Base-by-base conservation (phyloP, 2,329 filamentous ascomycete species). In the Sordariomycetes sp. region DNA sequence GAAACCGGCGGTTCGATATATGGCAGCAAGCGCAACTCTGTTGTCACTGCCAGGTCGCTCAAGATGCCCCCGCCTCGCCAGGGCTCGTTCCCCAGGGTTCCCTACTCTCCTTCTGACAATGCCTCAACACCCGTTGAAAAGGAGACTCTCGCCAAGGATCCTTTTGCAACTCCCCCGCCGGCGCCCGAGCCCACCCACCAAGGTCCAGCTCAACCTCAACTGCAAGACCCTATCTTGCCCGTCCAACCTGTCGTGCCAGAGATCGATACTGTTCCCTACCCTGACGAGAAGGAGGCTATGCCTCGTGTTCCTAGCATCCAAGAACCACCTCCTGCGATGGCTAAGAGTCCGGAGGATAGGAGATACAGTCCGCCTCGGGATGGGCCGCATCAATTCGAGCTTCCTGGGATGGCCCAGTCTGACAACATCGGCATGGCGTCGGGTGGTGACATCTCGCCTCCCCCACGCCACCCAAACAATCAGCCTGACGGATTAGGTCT, bases 71-170 rank as follows among this genome's bases (percentile, higher is more conserved):
- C 51, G 6, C 45, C 50, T 28, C 54, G 54, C 29, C 46, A 47
- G 36, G 67, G 65, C 40, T 72, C 70, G 0, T 45, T 68, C 14
- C 62, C 65, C 14, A 59, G 58, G 42, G 62, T 59, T 18, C 33
- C 33, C 8, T 16, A 25, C n/a, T 31, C 29, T n/a, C n/a, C 29
- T 11, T 9, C 23, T 17, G 31, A 25, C 11, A 14, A 11, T 15
- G 7, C 33, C 11, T 23, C 33, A 16, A 32, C 9, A 14, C 32
- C 32, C 10, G 49, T 55, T 14, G 57, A 56, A 17, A 55, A 42
- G 33, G 41, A 42, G 8, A n/a, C n/a, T n/a, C n/a, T n/a, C n/a
- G n/a, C n/a, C n/a, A n/a, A n/a, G n/a, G 48, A 63, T 35, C 59
- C 55, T 6, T 64, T 58, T 34, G 51, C 46, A 9, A 56, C 55